Conservation (phyloP, 2,329 filamentous ascomycete species). For the Periconia digitata region DNA sequence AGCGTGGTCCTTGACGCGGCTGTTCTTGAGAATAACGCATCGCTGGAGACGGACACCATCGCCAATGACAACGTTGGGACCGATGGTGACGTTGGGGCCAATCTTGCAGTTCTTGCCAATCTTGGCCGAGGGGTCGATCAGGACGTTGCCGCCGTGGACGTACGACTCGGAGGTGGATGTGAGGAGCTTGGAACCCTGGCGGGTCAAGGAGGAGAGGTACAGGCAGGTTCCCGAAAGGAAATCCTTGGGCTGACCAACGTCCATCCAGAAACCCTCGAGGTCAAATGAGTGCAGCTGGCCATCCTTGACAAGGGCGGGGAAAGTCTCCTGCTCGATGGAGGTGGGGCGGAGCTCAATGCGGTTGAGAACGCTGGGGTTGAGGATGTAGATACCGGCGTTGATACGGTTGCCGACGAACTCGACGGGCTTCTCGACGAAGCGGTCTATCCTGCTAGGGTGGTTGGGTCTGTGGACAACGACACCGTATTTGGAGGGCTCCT, state of each 20-base stretch:
- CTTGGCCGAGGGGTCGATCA: slow-evolving; percentile 91
- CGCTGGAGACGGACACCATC: slow-evolving; percentile 94
- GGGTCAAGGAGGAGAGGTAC: slow-evolving; percentile 89
- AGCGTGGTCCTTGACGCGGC: slow-evolving; percentile 97
- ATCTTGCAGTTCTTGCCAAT: slow-evolving; percentile 99
- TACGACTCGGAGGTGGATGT: slow-evolving; percentile 72
- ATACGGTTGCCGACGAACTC: slow-evolving; percentile 99
- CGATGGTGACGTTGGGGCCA: slow-evolving; percentile 94
- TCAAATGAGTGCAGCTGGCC: slow-evolving; percentile 94
- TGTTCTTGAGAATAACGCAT: slow-evolving; percentile 83
- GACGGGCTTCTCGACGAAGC: slow-evolving; percentile 98
- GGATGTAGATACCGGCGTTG: slow-evolving; percentile 97
- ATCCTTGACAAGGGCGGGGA: slow-evolving; percentile 89
- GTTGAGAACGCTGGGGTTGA: slow-evolving; percentile 86
- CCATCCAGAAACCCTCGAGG: slow-evolving; percentile 98
- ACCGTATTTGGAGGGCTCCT: slow-evolving; percentile 98
- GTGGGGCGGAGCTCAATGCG: slow-evolving; percentile 96
- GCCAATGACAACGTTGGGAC: slow-evolving; percentile 86
- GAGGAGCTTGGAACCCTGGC: slow-evolving; percentile 85
- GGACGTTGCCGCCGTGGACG: slow-evolving; percentile 90
- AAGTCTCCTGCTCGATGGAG: slow-evolving; percentile 98
- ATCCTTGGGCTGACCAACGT: slow-evolving; percentile 97
- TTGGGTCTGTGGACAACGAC: slow-evolving; percentile 96
- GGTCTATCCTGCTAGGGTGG: slow-evolving; percentile 89
- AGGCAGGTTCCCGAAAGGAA: slow-evolving; percentile 95